Conservation (phyloP, 2,329 filamentous ascomycete species). For the Ophiostoma quercus region DNA sequence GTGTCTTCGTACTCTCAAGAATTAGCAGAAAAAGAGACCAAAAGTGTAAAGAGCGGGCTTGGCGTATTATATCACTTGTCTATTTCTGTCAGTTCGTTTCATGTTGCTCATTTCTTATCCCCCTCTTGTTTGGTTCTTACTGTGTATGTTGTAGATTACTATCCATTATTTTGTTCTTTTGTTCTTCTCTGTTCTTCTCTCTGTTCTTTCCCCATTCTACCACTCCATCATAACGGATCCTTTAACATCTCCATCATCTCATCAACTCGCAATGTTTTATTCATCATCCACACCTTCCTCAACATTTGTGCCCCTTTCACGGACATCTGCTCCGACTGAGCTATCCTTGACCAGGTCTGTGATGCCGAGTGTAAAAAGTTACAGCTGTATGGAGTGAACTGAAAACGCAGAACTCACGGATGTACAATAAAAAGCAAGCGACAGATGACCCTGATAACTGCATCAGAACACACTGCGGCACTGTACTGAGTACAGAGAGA, state of each 20-base stretch:
- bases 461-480: neutral
- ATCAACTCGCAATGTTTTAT: neutral
- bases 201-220: neutral
- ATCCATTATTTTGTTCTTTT: slow-evolving; percentile 8
- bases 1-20: no score
- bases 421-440: neutral
- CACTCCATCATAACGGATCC: neutral
- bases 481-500: neutral
- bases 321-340: neutral
- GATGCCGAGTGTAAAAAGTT: neutral
- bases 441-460: neutral
- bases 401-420: neutral
- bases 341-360: neutral
- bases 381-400: neutral
- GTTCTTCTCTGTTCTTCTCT: neutral
- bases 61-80: neutral
- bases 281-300: neutral
- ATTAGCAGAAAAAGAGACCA: neutral
- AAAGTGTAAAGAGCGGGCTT: neutral
- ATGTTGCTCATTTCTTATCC: neutral
- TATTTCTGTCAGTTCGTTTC: neutral
- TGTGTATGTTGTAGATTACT: neutral
- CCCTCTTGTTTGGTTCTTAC: neutral
- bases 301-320: neutral
- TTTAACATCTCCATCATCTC: neutral